Evolutionary conservation across 164 flowering plant genomes (phyloP).

Genomic region (Sedum album): DNA sequence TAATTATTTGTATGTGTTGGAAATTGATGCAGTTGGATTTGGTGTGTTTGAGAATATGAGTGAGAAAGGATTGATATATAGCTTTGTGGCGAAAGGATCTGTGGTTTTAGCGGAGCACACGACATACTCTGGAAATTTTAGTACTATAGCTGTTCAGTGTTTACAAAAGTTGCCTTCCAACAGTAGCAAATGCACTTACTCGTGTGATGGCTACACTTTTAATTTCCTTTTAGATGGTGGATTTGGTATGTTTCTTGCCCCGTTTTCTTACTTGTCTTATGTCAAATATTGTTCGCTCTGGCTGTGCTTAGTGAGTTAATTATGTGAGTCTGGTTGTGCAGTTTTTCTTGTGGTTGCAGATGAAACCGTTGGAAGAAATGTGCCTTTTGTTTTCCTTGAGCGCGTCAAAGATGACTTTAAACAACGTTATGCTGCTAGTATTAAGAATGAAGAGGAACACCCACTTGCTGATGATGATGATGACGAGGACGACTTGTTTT

Average conservation of each 20-base stretch:
- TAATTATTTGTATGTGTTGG: too few relatives aligned
- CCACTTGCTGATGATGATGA: conserved; percentile 88
- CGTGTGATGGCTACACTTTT: conserved; percentile 28
- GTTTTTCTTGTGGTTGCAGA: conserved; percentile 87
- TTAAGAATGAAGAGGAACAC: conserved; percentile 43
- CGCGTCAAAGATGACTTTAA: conserved; percentile 91
- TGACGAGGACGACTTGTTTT: conserved; percentile 80
- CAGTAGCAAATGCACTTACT: conserved; percentile 82
- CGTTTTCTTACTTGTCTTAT: not conserved
- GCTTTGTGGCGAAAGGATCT: conserved; percentile 96
- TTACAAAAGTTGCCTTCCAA: conserved; percentile 77
- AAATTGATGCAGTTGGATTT: too few relatives aligned
- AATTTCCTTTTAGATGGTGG: conserved; percentile 1
- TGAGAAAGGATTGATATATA: conserved; percentile 86
- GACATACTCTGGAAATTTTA: conserved; percentile 79
- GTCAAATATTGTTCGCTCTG: too few relatives aligned
- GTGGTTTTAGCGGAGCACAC: conserved; percentile 95
- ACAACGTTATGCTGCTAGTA: conserved; percentile 65
- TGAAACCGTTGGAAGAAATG: conserved; percentile 69
- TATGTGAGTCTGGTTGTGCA: not conserved
- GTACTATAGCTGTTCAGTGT: conserved; percentile 93
- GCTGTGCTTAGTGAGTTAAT: not conserved
- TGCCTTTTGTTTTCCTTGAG: conserved; percentile 90
- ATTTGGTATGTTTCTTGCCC: not conserved
- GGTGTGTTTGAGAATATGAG: too few relatives aligned